A percentile compares a stretch with the other conserved stretches of the same genome.
These are phyloP conservation scores for Iris pallida DNA, from an alignment of 116 monocot species.

Conservation along the genomic window DNA sequence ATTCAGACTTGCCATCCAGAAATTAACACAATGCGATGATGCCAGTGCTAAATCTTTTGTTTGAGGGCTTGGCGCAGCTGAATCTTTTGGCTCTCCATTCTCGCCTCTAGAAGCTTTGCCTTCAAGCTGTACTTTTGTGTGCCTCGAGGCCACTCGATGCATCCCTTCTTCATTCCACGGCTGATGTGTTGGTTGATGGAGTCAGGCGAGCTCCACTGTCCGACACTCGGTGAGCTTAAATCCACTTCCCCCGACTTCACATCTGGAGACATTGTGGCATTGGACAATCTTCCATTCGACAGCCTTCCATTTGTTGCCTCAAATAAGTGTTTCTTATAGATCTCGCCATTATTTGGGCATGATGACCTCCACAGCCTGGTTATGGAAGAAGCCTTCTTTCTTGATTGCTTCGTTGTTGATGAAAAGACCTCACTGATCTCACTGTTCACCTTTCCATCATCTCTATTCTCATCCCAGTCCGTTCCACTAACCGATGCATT, in stretches of 20 bases:
- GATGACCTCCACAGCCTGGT: conserved; percentile 66
- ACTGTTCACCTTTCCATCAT: conserved; percentile 33
- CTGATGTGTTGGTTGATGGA: conserved; percentile 45
- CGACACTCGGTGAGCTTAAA: conserved; percentile 37
- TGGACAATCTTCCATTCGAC: conserved; percentile 45
- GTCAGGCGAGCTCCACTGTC: conserved; percentile 70
- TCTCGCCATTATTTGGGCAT: conserved; percentile 28
- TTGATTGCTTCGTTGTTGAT: conserved; percentile 34
- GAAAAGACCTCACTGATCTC: conserved; percentile 69
- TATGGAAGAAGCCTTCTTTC: conserved; percentile 58
- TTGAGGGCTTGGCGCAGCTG: conserved; percentile 81
- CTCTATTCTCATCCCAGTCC: conserved; percentile 42
- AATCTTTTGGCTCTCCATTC: conserved; percentile 69
- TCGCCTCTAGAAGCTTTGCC: conserved; percentile 79
- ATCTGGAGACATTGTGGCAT: conserved; percentile 50
- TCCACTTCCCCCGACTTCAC: conserved; percentile 30
- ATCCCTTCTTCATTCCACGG: conserved; percentile 59
- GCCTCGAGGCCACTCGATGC: conserved; percentile 64
- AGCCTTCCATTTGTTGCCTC: conserved; percentile 41
- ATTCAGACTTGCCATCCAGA: not conserved
- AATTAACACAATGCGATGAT: not conserved
- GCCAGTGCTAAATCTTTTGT: conserved; percentile 55
- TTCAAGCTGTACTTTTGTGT: conserved; percentile 68
- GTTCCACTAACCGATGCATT: conserved; percentile 61
- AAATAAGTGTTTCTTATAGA: conserved; percentile 30